phyloP scores from a whole-genome alignment of 1,284 basidiomycete species.

The Malassezia arunalokei region DNA sequence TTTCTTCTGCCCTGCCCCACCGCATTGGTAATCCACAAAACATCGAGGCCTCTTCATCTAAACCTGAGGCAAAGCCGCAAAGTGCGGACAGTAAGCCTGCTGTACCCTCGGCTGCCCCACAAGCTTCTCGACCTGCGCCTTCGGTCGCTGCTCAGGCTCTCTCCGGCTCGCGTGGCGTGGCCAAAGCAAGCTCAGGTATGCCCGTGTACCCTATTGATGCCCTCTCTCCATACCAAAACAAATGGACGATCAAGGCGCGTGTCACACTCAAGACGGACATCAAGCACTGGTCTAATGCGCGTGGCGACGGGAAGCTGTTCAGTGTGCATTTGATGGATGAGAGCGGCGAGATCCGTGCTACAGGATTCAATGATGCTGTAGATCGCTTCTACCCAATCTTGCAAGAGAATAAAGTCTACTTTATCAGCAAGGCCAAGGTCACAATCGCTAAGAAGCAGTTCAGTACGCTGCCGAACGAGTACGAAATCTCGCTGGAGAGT shows the following conservation, averaged over 20 bases:
- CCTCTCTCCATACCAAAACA: constrained; percentile 92
- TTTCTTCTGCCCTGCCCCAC: constrained; percentile 19
- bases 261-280: constrained; percentile 83
- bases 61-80: background rate
- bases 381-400: constrained; percentile 72
- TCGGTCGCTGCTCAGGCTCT: constrained; percentile 15
- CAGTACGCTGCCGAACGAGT: constrained; percentile 78
- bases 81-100: constrained; percentile 4
- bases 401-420: constrained; percentile 87
- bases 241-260: constrained; percentile 87
- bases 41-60: constrained; percentile 18
- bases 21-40: constrained; percentile 34
- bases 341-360: constrained; percentile 53
- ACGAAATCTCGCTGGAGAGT: constrained; percentile 79
- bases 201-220: constrained; percentile 77
- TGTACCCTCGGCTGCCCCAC: background rate
- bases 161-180: constrained; percentile 17
- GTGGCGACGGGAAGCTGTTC: constrained; percentile 92
- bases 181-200: constrained; percentile 30
- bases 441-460: constrained; percentile 97
- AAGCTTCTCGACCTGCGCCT: background rate
- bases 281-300: constrained; percentile 73
- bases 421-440: constrained; percentile 75
- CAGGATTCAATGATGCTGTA: constrained; percentile 78
- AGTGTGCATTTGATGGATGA: constrained; percentile 89